These are phyloP conservation scores for Persicaria tinctoria DNA, from an alignment of 148 eudicot species.

Conservation along the genomic window DNA sequence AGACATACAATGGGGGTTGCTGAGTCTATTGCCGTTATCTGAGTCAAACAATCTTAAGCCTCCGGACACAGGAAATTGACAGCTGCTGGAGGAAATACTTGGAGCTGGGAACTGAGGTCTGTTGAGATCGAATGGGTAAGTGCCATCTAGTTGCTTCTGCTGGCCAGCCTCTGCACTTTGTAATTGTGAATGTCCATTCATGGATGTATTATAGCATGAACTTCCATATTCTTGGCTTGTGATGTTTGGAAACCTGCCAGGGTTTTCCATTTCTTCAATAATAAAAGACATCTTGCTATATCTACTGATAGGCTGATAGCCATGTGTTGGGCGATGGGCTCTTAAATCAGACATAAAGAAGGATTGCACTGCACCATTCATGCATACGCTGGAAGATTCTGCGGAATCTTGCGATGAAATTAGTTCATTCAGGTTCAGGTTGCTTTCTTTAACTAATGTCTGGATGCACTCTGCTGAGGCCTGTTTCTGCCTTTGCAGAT, in stretches of 20 bases:
- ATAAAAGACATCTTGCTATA: conserved; percentile 8
- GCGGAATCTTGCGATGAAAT: conserved; percentile 40
- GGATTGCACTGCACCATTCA: conserved; percentile 26
- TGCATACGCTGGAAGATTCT: conserved; percentile 26
- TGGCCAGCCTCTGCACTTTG: conserved; percentile 14
- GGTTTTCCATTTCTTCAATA: conserved; percentile 15
- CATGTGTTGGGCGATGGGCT: conserved; percentile 23
- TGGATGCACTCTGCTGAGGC: conserved; percentile 6
- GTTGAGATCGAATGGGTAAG: conserved; percentile 19
- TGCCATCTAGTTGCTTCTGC: conserved; percentile 15
- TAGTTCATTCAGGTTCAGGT: conserved; percentile 22
- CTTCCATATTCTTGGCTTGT: conserved; percentile 19
- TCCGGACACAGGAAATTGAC: conserved; percentile 20
- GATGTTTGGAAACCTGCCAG: conserved; percentile 14
- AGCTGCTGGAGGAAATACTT: conserved; percentile 14
- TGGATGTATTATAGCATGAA: conserved; percentile 14
- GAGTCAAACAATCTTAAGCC: conserved; percentile 15
- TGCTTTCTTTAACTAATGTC: conserved; percentile 15
- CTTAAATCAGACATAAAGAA: conserved; percentile 34
- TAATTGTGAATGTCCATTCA: conserved; percentile 19
- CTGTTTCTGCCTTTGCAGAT: conserved; percentile 15
- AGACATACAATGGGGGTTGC: conserved; percentile 22
- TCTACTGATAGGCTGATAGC: conserved; percentile 12
- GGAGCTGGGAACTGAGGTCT: conserved; percentile 17
- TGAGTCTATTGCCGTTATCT: conserved; percentile 16